Base-by-base conservation (phyloP, 306 rosid species). In the Hylodesmum podocarpum region DNA sequence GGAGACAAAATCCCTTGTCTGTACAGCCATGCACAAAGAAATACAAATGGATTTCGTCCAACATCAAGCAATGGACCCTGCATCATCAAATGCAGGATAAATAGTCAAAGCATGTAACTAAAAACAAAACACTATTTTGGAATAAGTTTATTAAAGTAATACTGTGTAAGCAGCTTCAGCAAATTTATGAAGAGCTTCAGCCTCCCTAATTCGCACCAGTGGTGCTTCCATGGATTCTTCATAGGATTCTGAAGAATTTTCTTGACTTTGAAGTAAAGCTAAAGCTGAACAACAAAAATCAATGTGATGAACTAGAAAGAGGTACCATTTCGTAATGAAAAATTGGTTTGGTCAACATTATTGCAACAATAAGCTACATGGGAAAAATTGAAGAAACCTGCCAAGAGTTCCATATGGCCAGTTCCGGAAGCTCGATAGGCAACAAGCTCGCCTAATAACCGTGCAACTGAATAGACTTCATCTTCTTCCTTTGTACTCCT, bases 91-190 rank as follows among this genome's bases (percentile, higher is more conserved):
- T 50, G 39, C 25, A 39, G 29, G 46, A 82, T 65, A 41, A 54
- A 64, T 78, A 76, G 43, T 47, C 43, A 79, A 36, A 49, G 43
- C 27, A 29, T 44, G 61, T 58, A 49, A 65, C 36, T 43, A 46
- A 58, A 68, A 40, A 64, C 44, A 40, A 70, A 69, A 74, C 31
- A 49, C 51, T 5, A 27, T 31, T 68, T 24, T 21, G 68, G 11
- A 44, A 40, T 22, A 63, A 64, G 47, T 13, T 75, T 70, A 51
- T 22, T 36, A 64, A 47, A 66, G 49, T 33, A 71, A 33, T 89
- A 91, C 98, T 68, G 98, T 94, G 85, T 94, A 94, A 62, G 98
- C 97, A 76, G 98, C 98, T 88, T 91, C 98, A 22, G 97, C 97
- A 83, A 87, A 94, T 77, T 89, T 91, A 88, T 91, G 97, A 79